Conservation (phyloP, 495 filamentous ascomycete species). For the Podospora comata region DNA sequence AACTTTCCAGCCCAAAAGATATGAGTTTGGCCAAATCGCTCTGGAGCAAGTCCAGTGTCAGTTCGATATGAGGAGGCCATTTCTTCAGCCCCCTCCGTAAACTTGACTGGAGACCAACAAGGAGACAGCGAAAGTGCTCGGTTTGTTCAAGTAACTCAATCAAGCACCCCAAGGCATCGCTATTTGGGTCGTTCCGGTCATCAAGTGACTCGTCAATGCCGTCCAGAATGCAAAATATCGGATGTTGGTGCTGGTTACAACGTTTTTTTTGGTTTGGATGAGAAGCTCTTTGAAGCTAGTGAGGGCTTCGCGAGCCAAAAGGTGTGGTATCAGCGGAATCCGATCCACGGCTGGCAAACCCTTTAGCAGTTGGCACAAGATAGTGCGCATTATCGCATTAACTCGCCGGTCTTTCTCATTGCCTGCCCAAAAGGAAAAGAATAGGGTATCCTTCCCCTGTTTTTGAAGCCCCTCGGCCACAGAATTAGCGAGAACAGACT, state of each 20-base stretch:
- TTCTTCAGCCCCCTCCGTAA: not conserved
- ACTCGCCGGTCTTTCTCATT: not conserved
- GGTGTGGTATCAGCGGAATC: not conserved
- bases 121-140: not conserved
- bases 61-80: not conserved
- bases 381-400: not conserved
- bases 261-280: not conserved
- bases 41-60: not conserved
- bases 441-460: not conserved
- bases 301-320: not conserved
- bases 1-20: not conserved
- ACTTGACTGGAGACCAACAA: not conserved
- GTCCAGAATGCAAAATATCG: not conserved
- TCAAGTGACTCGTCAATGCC: not conserved
- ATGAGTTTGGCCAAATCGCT: not conserved
- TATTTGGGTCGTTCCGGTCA: not conserved
- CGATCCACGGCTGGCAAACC: not conserved
- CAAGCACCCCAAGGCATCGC: not conserved
- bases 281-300: not conserved
- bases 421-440: slow-evolving; percentile 5
- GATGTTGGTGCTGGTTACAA: not conserved
- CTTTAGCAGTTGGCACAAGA: not conserved
- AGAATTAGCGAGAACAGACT: not conserved
- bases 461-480: not conserved
- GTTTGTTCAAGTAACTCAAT: not conserved